Evolutionary conservation across 225 moss, liverwort and hornwort genomes (phyloP).

Genomic region (Pseudisothecium myosuroides): DNA sequence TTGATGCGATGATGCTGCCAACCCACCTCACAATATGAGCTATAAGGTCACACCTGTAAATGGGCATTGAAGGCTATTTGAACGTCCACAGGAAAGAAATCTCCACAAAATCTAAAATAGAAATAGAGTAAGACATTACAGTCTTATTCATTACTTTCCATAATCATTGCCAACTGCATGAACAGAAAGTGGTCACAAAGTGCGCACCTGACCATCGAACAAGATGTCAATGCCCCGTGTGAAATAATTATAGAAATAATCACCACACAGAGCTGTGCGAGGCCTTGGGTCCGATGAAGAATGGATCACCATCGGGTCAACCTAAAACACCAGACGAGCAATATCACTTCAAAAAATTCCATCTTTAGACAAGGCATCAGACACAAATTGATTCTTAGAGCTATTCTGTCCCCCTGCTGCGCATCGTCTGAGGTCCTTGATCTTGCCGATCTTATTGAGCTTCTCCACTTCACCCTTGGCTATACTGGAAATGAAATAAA

Average conservation of each 20-base stretch:
- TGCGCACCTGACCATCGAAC: conserved; percentile 86
- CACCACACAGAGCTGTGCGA: conserved; percentile 85
- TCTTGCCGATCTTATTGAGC: background rate
- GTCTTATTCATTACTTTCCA: background rate
- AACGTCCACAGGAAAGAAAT: background rate
- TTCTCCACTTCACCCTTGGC: background rate
- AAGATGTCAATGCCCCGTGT: conserved; percentile 92
- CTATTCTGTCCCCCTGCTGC: background rate
- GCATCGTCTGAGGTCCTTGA: background rate
- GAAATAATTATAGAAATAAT: conserved; percentile 97
- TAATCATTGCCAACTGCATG: background rate
- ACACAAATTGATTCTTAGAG: background rate
- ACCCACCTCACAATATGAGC: conserved; percentile 12
- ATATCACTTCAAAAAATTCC: background rate
- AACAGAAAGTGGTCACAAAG: background rate
- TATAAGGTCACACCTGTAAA: conserved; percentile 1
- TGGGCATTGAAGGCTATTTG: background rate
- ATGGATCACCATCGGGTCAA: conserved; percentile 98
- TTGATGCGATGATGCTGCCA: conserved; percentile 87
- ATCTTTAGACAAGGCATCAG: background rate
- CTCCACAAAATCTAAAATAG: background rate
- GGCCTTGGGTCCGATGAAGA: conserved; percentile 92
- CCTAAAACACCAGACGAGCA: conserved; percentile 31
- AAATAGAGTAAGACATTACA: background rate
- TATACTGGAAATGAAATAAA: background rate